phyloP scores from a whole-genome alignment of 2,329 filamentous ascomycete genomes.

The Ustilaginoidea virens region DNA sequence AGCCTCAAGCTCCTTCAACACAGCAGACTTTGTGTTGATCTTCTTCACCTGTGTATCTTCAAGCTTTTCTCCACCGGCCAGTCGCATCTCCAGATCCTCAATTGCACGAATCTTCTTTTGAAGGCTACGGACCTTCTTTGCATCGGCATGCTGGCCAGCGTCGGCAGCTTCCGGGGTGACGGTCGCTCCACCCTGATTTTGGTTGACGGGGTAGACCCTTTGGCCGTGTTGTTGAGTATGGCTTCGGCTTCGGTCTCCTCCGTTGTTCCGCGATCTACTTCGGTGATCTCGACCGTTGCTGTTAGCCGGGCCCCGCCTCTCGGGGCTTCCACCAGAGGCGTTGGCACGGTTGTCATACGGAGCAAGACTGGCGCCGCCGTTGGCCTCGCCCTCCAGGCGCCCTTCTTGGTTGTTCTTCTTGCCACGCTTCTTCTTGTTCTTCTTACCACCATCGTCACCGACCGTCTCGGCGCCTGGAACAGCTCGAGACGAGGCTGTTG shows the following conservation, averaged over 20 bases:
- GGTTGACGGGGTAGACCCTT: conserved; percentile 12
- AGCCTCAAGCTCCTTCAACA: conserved; percentile 66
- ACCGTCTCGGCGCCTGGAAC: conserved; percentile 47
- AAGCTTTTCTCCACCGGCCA: conserved; percentile 86
- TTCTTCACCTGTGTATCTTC: conserved; percentile 99
- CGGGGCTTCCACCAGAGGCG: conserved; percentile 43
- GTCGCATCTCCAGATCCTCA: conserved; percentile 93
- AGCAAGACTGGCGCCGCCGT: conserved; percentile 30
- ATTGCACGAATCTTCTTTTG: conserved; percentile 97
- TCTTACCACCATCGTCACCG: conserved; percentile 58
- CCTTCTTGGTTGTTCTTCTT: conserved; percentile 82
- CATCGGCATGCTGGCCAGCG: conserved; percentile 50
- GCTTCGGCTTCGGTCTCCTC: conserved; percentile 35
- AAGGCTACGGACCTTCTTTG: conserved; percentile 87
- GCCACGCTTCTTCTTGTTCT: conserved; percentile 96
- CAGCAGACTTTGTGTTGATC: conserved; percentile 74
- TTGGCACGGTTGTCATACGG: conserved; percentile 20
- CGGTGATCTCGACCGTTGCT: conserved; percentile 30
- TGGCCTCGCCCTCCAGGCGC: conserved; percentile 29
- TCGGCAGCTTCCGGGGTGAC: conserved; percentile 18
- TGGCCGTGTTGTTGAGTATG: conserved; percentile 30
- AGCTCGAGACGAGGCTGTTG: conserved; percentile 52
- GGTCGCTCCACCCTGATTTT: conserved; percentile 27
- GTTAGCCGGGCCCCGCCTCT: conserved; percentile 37
- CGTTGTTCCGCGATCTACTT: conserved; percentile 39